Base-by-base conservation (phyloP, 257 asterid genomes). In the Nicotiana otophora region DNA sequence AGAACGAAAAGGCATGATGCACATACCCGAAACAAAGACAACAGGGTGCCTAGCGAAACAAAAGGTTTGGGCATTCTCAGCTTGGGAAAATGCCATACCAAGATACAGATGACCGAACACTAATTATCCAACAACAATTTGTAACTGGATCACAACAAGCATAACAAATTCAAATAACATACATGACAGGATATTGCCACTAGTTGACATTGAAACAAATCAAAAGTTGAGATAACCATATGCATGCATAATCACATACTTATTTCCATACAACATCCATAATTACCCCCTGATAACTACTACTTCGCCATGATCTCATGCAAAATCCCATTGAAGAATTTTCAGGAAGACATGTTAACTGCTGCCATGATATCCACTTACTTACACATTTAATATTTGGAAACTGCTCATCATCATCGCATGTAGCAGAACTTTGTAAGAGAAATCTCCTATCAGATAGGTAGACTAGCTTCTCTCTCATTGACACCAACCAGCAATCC, bases 371-470 rank as follows among this genome's bases (percentile, higher is more conserved):
- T 30, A 76, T 78, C 70, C 68, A 58, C 51, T 57, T 77, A 81
- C 33, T 57, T 77, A 81, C 34, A 83, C 82, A 68, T 60, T 55
- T 57, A 57, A 82, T 79, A 2, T 51, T 81, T 64, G 69, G 89
- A 84, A 86, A 85, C 88, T 84, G 86, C 88, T 74, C 86, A 84
- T 75, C 88, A 78, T 81, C 88, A 78, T 81, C 89, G 87, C 86
- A 74, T 83, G 80, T 82, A 81, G 5, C 81, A 90, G 87, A 85
- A 86, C 74, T 82, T 78, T 82, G 60, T 80, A 69, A 82, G 78
- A 82, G 65, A 84, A 82, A 84, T 84, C 84, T 82, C 86, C 75
- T 34, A 82, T 88, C 84, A 84, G 89, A 90, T 88, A 86, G 81
- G 85, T 83, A 66, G 82, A 84, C 77, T 86, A 81, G 84, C 84